A percentile compares a stretch with the other conserved stretches of the same genome.
phyloP scores from a whole-genome alignment of 495 filamentous ascomycete genomes.

The Glonium stellatum region DNA sequence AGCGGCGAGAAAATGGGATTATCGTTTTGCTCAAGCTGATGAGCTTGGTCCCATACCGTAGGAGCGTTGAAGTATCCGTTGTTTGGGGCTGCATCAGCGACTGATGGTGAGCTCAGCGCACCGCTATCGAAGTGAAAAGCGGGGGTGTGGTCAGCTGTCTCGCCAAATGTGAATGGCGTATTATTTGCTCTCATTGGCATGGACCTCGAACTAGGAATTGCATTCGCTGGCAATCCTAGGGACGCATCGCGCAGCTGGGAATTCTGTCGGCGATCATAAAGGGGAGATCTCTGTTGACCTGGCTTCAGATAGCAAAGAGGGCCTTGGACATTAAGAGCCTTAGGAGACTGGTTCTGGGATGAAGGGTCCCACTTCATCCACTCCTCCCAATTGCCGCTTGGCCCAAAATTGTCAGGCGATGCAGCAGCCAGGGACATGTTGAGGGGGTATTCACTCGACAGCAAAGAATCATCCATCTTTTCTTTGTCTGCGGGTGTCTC shows the following conservation, averaged over 20 bases:
- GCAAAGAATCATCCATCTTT: constrained; percentile 19
- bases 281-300: constrained; percentile 21
- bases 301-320: constrained; percentile 24
- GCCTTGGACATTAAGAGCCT: constrained; percentile 17
- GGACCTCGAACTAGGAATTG: constrained; percentile 6
- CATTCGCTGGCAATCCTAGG: neutral
- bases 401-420: constrained; percentile 2
- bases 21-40: constrained; percentile 3
- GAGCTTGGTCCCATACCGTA: constrained; percentile 23
- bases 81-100: constrained; percentile 6
- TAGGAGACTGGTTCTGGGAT: constrained; percentile 17
- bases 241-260: constrained; percentile 15
- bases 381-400: constrained; percentile 29
- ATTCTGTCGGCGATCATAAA: constrained; percentile 20
- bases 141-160: constrained; percentile 10
- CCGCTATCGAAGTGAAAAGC: constrained; percentile 19
- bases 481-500: constrained; percentile 3
- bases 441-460: constrained; percentile 21
- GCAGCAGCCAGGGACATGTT: constrained; percentile 11
- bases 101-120: constrained; percentile 20
- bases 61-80: constrained; percentile 20
- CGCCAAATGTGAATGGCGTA: constrained; percentile 20
- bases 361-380: constrained; percentile 34
- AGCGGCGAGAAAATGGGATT: constrained; percentile 18
- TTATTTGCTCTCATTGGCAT: neutral